Percentiles rank a stretch among this genome's conserved stretches.
These are phyloP conservation scores for Macadamia integrifolia DNA, from an alignment of 164 flowering plant species.

Conservation along the genomic window DNA sequence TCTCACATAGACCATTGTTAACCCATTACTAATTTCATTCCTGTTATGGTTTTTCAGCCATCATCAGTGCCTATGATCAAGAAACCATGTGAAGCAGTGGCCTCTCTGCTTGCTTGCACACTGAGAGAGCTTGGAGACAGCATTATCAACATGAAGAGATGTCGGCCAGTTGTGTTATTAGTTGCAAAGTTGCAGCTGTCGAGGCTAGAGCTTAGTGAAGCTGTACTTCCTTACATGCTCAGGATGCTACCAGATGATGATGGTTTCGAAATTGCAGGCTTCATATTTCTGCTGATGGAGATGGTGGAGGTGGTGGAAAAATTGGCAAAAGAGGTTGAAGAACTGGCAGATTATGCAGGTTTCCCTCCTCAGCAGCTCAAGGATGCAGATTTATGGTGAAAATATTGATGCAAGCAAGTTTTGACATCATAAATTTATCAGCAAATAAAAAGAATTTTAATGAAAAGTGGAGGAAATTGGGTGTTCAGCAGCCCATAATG, in stretches of 20 bases:
- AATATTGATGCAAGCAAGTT: constrained; percentile 7
- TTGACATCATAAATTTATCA: background rate
- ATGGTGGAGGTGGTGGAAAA: constrained; percentile 43
- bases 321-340: constrained; percentile 51
- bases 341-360: constrained; percentile 50
- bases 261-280: constrained; percentile 34
- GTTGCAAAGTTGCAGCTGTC: constrained; percentile 30
- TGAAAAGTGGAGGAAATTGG: background rate
- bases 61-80: constrained; percentile 18
- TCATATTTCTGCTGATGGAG: constrained; percentile 39
- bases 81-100: constrained; percentile 39
- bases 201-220: constrained; percentile 27
- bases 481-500: background rate
- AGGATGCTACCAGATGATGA: constrained; percentile 18
- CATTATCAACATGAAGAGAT: constrained; percentile 37
- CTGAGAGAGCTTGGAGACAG: constrained; percentile 50
- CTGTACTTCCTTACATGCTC: constrained; percentile 11
- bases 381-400: constrained; percentile 2
- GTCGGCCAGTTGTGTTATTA: constrained; percentile 10
- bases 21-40: background rate
- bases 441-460: background rate
- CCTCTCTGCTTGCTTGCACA: constrained; percentile 24
- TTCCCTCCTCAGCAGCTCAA: constrained; percentile 18
- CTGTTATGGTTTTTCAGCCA: constrained; percentile 14
- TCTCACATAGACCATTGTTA: background rate